These are phyloP conservation scores for Neonectria ditissima DNA, from an alignment of 2,329 filamentous ascomycete genomes.

Conservation along the genomic window DNA sequence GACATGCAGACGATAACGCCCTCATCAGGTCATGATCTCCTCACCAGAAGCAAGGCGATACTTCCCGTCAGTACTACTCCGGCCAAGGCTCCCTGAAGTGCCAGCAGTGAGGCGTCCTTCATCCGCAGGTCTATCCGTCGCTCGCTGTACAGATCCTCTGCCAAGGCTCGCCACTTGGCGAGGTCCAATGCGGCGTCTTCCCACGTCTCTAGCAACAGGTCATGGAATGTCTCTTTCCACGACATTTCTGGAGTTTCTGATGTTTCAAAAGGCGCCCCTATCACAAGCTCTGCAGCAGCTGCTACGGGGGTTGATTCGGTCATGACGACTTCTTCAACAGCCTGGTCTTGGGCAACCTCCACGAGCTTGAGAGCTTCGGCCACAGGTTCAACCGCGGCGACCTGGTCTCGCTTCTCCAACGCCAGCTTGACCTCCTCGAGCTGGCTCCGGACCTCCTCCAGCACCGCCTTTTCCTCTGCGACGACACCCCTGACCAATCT, in stretches of 20 bases:
- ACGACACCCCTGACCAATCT: constrained; percentile 86
- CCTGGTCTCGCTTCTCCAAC: constrained; percentile 43
- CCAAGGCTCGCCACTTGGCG: constrained; percentile 59
- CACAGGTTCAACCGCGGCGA: constrained; percentile 28
- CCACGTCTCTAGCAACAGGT: constrained; percentile 51
- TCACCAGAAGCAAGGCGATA: constrained; percentile 62
- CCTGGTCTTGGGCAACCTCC: constrained; percentile 14
- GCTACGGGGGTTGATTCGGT: constrained; percentile 17
- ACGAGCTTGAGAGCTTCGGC: constrained; percentile 28
- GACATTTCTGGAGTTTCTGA: constrained; percentile 16
- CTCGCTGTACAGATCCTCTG: constrained; percentile 74
- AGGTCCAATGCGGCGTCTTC: constrained; percentile 56
- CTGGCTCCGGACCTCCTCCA: constrained; percentile 62
- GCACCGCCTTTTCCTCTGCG: constrained; percentile 75
- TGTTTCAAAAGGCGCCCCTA: constrained; percentile 15
- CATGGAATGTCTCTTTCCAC: neutral
- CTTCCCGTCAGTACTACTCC: constrained; percentile 72
- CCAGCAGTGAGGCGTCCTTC: constrained; percentile 77
- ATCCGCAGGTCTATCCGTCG: constrained; percentile 72
- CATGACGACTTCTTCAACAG: constrained; percentile 15
- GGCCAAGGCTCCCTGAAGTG: constrained; percentile 73
- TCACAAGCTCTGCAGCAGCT: constrained; percentile 18
- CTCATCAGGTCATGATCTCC: constrained; percentile 45
- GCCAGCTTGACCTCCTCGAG: constrained; percentile 51
- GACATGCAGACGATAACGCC: constrained; percentile 18